Evolutionary conservation across 2,329 filamentous ascomycete species (phyloP), one percentile per base, ranked within the genome.

Genomic region (Apiospora koreana): DNA sequence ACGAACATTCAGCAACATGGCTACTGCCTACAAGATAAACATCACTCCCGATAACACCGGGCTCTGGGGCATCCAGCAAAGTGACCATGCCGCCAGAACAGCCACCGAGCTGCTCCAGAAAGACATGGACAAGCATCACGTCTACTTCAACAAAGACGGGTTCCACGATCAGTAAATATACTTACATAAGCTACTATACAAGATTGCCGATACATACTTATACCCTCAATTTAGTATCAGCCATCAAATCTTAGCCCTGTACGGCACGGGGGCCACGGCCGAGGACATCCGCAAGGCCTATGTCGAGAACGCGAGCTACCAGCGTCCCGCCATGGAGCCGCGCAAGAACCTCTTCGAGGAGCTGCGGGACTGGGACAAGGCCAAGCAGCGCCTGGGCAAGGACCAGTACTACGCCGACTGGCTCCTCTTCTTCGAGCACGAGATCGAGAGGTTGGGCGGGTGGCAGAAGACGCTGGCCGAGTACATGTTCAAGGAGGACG

Each of bases 171-270:
- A 97, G 93, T 86, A 82, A 76, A 79, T 70, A 10, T 21, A 58
- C 25, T 28, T 58, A 6, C 23, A 25, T 50, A 58, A 2, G 3
- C 0, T 48, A 23, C 6, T 8, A n/a, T 67, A 16, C 16, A 16
- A 43, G 12, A 43, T 43, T 3, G 14, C 16, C 9, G 16, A 3
- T 16, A 43, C 41, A 18, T 38, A 28, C 35, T 46, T 8, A 18
- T 16, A 48, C 35, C 25, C 12, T 16, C 16, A 28, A 9, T 48
- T 88, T 48, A 88, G 86, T 45, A 85, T 96, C 71, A 86, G 86
- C 3, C 94, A 97, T 75, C 91, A 94, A 45, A 81, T 97, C 6
- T 86, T 97, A 14, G 90, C 91, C 21, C 83, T 96, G 41, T 97
- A 92, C 79, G 92, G 92, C 43, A 89, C 96, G 1, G 91, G 92